A percentile compares a stretch with the other conserved stretches of the same genome.
These are phyloP conservation scores for Monosporascus sp. DNA, from an alignment of 2,329 filamentous ascomycete genomes.

Conservation along the genomic window DNA sequence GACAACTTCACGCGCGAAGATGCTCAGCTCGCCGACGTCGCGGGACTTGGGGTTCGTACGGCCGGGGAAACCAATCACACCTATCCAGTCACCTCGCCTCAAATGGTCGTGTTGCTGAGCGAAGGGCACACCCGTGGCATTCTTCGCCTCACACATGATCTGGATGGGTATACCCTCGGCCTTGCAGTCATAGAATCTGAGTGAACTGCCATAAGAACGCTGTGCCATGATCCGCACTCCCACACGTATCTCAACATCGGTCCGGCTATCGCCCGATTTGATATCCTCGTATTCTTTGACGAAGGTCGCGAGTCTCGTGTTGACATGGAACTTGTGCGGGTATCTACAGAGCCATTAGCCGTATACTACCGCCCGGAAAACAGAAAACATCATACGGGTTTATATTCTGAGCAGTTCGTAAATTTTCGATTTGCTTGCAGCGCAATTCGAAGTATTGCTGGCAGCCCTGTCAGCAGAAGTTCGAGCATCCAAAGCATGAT, in stretches of 20 bases:
- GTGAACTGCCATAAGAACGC: no score
- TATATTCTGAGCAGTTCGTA: slow-evolving; percentile 40
- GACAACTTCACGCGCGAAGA: slow-evolving; percentile 82
- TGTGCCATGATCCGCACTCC: no score
- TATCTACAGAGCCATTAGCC: slow-evolving; percentile 48
- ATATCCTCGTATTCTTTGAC: slow-evolving; percentile 71
- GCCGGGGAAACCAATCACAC: slow-evolving; percentile 77
- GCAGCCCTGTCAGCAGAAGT: no score
- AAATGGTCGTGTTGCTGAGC: slow-evolving; percentile 86
- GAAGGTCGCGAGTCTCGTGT: slow-evolving; percentile 74
- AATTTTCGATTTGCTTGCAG: slow-evolving; percentile 29
- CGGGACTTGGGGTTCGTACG: slow-evolving; percentile 81
- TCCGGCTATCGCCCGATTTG: slow-evolving; percentile 89
- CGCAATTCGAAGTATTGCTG: no score
- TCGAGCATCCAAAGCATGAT: slow-evolving; percentile 7
- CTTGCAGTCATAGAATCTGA: slow-evolving; percentile 38
- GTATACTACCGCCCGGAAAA: slow-evolving; percentile 46
- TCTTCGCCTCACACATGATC: slow-evolving; percentile 86
- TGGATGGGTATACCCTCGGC: slow-evolving; percentile 67
- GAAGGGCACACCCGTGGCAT: slow-evolving; percentile 65
- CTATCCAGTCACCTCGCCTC: slow-evolving; percentile 88
- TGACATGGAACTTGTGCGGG: slow-evolving; percentile 88
- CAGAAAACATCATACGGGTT: slow-evolving; percentile 66
- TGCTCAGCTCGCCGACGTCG: slow-evolving; percentile 90
- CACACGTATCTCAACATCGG: slow-evolving; percentile 66